Evolutionary conservation across 169 alveolate species (phyloP).

Genomic region (Theileria annulata): DNA sequence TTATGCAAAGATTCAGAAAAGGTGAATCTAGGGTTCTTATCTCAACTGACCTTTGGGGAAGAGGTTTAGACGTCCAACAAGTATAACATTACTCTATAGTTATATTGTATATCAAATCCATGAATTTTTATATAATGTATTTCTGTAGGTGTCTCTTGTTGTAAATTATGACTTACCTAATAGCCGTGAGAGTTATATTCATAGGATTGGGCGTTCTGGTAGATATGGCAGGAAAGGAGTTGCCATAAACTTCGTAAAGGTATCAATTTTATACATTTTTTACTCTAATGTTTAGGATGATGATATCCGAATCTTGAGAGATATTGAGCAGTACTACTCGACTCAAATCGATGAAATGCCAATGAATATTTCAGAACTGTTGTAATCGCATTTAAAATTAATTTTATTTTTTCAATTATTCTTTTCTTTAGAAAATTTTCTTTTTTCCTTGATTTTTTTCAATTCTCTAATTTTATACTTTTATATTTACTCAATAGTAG

Average conservation of each 20-base stretch:
- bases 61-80: conserved; percentile 99
- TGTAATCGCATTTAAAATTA: conserved; percentile 25
- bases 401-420: no score
- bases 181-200: conserved; percentile 96
- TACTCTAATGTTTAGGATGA: conserved; percentile 77
- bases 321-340: conserved; percentile 96
- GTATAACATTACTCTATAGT: conserved; percentile 26
- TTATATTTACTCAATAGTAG: not conserved
- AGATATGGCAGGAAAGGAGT: conserved; percentile 99
- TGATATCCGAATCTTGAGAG: conserved; percentile 93
- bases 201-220: conserved; percentile 99
- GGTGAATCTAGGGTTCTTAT: conserved; percentile 96
- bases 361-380: conserved; percentile 77
- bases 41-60: conserved; percentile 99
- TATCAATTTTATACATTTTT: conserved; percentile 12
- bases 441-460: not conserved
- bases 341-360: conserved; percentile 99
- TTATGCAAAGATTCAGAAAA: conserved; percentile 94
- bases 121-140: not conserved
- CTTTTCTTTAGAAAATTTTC: no score
- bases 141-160: conserved; percentile 88
- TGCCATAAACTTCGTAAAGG: conserved; percentile 97
- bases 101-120: no score
- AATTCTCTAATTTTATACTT: not conserved
- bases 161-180: conserved; percentile 98